A percentile compares a stretch with the other conserved stretches of the same genome.
These are phyloP conservation scores for Anacardium occidentale DNA, from an alignment of 345 rosid species.

Conservation along the genomic window DNA sequence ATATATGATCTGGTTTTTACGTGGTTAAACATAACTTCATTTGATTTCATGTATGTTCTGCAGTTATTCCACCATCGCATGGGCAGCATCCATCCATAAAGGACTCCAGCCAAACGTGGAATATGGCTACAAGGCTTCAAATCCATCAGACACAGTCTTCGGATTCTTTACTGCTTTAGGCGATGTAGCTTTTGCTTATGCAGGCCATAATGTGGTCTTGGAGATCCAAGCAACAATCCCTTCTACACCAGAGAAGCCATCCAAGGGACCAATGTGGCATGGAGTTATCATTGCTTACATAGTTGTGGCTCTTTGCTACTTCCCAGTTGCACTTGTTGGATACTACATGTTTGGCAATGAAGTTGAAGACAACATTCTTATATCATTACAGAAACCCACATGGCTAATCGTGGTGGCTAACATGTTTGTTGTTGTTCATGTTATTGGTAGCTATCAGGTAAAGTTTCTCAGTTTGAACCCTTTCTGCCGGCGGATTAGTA, in stretches of 20 bases:
- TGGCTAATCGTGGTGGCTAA: conserved; percentile 73
- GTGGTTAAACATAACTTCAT: background rate
- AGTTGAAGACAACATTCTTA: conserved; percentile 63
- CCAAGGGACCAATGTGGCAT: conserved; percentile 86
- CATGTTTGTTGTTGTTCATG: conserved; percentile 70
- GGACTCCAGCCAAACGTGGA: conserved; percentile 49
- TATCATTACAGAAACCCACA: conserved; percentile 59
- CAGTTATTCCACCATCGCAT: conserved; percentile 85
- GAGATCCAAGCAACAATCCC: conserved; percentile 94
- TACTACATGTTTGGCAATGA: conserved; percentile 58
- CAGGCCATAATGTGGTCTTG: conserved; percentile 78
- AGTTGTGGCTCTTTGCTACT: conserved; percentile 73
- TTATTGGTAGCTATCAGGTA: conserved; percentile 84
- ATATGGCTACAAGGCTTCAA: conserved; percentile 48
- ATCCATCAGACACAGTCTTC: conserved; percentile 49
- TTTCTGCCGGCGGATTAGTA: background rate
- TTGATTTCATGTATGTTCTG: conserved; percentile 2
- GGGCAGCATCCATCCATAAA: conserved; percentile 61
- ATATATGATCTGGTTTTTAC: background rate
- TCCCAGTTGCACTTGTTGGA: conserved; percentile 75
- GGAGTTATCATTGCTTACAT: conserved; percentile 74
- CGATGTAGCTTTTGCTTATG: conserved; percentile 83
- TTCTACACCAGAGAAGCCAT: conserved; percentile 77
- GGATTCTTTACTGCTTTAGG: conserved; percentile 72
- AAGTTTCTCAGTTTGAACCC: background rate